Conservation (phyloP, 2,329 filamentous ascomycete genomes). For the Biscogniauxia marginata region DNA sequence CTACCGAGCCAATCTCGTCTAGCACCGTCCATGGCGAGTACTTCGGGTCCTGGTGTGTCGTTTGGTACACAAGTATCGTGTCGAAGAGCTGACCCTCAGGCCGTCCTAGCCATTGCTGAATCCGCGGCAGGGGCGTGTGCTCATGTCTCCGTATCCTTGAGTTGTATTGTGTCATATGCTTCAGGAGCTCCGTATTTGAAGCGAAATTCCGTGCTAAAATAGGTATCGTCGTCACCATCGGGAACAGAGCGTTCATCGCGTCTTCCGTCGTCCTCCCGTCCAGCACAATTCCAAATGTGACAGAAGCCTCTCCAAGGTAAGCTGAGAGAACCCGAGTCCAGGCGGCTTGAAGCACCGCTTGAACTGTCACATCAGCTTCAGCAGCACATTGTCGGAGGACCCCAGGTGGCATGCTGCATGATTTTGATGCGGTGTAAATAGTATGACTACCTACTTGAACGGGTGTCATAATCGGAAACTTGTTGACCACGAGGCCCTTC, state of each 20-base stretch:
- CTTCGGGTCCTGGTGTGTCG: constrained; percentile 37
- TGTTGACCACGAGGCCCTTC: constrained; percentile 55
- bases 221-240: constrained; percentile 80
- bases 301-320: constrained; percentile 71
- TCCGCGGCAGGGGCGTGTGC: constrained; percentile 65
- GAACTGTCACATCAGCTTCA: constrained; percentile 64
- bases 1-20: constrained; percentile 66
- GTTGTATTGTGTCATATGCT: constrained; percentile 65
- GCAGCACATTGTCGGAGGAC: constrained; percentile 57
- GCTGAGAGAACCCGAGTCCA: constrained; percentile 75
- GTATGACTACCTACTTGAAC: constrained; percentile 41
- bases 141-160: constrained; percentile 66
- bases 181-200: constrained; percentile 57
- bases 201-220: constrained; percentile 57
- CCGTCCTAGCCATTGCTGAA: constrained; percentile 70
- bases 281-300: constrained; percentile 78
- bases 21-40: constrained; percentile 55
- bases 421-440: constrained; percentile 36
- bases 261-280: constrained; percentile 67
- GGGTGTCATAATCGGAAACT: constrained; percentile 76
- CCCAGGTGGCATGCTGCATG: constrained; percentile 39
- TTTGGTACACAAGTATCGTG: constrained; percentile 82
- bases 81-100: constrained; percentile 72
- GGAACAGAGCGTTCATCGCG: constrained; percentile 64
- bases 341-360: constrained; percentile 71